phyloP scores from a whole-genome alignment of 768 basidiomycete genomes.

The Suillus luteus region DNA sequence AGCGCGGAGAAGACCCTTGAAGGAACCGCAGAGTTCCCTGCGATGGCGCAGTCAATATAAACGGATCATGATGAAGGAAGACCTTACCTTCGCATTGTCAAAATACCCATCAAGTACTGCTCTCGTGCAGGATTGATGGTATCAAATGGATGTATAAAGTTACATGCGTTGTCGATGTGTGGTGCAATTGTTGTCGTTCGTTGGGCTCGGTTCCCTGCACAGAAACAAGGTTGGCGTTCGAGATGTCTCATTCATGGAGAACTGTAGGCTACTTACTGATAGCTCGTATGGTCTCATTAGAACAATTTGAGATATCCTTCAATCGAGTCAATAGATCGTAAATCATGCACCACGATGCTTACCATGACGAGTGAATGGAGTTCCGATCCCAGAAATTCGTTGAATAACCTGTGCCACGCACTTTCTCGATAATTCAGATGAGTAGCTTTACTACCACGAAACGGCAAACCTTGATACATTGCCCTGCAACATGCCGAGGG shows the following conservation, averaged over 20 bases:
- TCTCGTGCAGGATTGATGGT: background rate
- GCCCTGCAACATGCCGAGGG: background rate
- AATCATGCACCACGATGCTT: background rate
- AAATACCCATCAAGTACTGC: background rate
- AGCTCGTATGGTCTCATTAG: background rate
- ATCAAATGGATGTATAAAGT: background rate
- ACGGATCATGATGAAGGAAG: background rate
- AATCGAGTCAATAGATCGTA: background rate
- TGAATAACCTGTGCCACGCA: background rate
- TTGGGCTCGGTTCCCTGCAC: conserved; percentile 1
- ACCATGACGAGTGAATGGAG: background rate
- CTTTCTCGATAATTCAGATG: background rate
- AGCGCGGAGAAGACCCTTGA: background rate
- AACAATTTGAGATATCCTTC: background rate
- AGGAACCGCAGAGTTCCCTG: conserved; percentile 1
- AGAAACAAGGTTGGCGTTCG: background rate
- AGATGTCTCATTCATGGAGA: background rate
- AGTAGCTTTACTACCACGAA: background rate
- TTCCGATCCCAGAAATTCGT: background rate
- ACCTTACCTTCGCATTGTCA: background rate
- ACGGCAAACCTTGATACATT: background rate
- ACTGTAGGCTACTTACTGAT: background rate
- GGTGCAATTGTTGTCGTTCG: background rate
- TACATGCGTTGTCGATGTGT: background rate
- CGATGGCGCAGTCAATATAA: background rate